These are phyloP conservation scores for Fraxinus anomala DNA, from an alignment of 257 asterid species.

Conservation along the genomic window DNA sequence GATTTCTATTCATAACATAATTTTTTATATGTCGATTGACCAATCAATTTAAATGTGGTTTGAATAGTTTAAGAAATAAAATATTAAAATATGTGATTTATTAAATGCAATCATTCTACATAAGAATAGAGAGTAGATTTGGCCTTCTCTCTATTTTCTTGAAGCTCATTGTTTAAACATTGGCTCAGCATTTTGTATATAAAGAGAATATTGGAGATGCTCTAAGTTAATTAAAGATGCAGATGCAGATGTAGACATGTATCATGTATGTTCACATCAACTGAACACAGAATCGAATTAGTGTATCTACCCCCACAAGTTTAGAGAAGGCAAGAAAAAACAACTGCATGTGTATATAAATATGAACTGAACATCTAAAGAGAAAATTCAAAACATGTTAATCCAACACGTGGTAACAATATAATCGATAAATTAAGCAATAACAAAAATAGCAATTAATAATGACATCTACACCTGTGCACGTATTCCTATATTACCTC, in stretches of 20 bases:
- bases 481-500: conserved; percentile 47
- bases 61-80: no score
- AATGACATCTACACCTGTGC: background rate
- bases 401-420: background rate
- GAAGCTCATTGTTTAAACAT: no score
- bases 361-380: background rate
- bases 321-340: background rate
- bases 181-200: no score
- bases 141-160: no score
- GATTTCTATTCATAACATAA: no score
- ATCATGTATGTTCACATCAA: background rate
- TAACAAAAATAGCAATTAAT: background rate
- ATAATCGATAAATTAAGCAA: background rate
- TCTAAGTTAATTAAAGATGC: background rate
- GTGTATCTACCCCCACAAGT: background rate
- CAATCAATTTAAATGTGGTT: no score
- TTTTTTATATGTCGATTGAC: no score
- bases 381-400: background rate
- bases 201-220: no score
- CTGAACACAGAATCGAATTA: background rate
- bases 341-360: background rate
- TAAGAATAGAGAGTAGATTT: no score
- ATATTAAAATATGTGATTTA: no score
- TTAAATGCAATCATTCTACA: no score
- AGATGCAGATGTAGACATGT: background rate